Evolutionary conservation across 192 early-diverging fungal species (phyloP).

Genomic region (Funneliformis geosporum): DNA sequence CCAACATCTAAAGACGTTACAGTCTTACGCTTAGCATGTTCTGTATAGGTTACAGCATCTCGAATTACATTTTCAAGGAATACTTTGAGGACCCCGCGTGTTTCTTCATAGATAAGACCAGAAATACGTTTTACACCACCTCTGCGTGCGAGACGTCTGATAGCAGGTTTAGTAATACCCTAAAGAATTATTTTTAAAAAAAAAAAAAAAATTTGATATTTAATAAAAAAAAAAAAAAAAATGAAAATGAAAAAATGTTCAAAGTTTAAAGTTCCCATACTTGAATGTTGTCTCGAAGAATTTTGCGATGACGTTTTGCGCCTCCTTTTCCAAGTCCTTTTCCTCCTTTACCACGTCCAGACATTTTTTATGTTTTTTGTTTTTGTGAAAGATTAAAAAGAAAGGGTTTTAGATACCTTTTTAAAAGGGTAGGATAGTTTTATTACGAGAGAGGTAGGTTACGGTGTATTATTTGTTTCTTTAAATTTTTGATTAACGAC

Average conservation of each 20-base stretch:
- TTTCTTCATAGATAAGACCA: conserved; percentile 98
- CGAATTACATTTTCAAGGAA: conserved; percentile 99
- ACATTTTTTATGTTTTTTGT: conserved; percentile 58
- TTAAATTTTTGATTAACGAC: too few species aligned
- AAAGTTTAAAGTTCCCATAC: neutral
- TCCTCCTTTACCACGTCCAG: conserved; percentile 91
- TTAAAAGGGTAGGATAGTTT: neutral
- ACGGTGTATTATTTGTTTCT: too few species aligned
- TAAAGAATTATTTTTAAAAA: neutral
- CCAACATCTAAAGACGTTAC: conserved; percentile 97
- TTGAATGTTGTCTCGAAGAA: conserved; percentile 82
- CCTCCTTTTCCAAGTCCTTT: conserved; percentile 93
- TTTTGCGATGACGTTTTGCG: conserved; percentile 94
- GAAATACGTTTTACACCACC: conserved; percentile 99
- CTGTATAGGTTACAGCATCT: conserved; percentile 86
- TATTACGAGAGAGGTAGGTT: neutral
- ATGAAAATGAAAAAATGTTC: neutral
- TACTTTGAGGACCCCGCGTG: conserved; percentile 93
- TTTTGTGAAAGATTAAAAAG: neutral
- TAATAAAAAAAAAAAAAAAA: neutral
- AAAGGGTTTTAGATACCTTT: neutral
- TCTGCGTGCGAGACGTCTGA: conserved; percentile 97
- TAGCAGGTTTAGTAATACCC: conserved; percentile 49
- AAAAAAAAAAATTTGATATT: neutral
- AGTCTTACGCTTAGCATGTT: conserved; percentile 99